Base-by-base conservation (phyloP, 495 filamentous ascomycete species). In the Bryoglossum gracile region DNA sequence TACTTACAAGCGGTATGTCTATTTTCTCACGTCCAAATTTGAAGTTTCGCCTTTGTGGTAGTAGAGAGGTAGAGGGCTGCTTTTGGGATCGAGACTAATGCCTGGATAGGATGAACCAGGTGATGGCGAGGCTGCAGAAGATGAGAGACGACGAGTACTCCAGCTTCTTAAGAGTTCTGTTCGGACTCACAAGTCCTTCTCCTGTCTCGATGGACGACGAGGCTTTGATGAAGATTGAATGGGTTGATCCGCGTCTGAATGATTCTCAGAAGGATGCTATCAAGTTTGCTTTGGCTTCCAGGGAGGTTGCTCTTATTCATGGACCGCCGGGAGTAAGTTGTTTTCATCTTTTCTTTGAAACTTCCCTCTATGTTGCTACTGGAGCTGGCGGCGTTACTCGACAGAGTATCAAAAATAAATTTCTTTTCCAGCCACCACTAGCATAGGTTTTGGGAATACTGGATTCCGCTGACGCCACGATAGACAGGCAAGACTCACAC, bases 401-500 rank as follows among this genome's bases (percentile, higher is more conserved):
- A n/a, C n/a, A n/a, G n/a, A n/a, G n/a, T n/a, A n/a, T n/a, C n/a
- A n/a, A n/a, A n/a, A n/a, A n/a, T n/a, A n/a, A n/a, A n/a, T n/a
- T n/a, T n/a, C n/a, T n/a, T n/a, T n/a, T n/a, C n/a, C n/a, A n/a
- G n/a, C n/a, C n/a, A n/a, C n/a, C n/a, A n/a, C n/a, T n/a, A n/a
- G n/a, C n/a, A n/a, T n/a, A n/a, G n/a, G n/a, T n/a, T n/a, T n/a
- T n/a, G n/a, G n/a, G n/a, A n/a, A n/a, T n/a, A n/a, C n/a, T n/a
- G n/a, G n/a, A n/a, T 1, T 11, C 22, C 22, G 21, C 35, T 51
- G 18, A 36, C 24, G 13, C 3, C 4, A 18, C 8, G 8, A 43
- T 36, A 80, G 68, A 99, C 92, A 0, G 92, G 92, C 19, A 99
- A 99, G 58, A 99, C 92, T 0, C 91, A 97, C 64, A 99, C 94